Evolutionary conservation across 2,329 filamentous ascomycete genomes (phyloP).

Genomic region (Monilinia aucupariae): DNA sequence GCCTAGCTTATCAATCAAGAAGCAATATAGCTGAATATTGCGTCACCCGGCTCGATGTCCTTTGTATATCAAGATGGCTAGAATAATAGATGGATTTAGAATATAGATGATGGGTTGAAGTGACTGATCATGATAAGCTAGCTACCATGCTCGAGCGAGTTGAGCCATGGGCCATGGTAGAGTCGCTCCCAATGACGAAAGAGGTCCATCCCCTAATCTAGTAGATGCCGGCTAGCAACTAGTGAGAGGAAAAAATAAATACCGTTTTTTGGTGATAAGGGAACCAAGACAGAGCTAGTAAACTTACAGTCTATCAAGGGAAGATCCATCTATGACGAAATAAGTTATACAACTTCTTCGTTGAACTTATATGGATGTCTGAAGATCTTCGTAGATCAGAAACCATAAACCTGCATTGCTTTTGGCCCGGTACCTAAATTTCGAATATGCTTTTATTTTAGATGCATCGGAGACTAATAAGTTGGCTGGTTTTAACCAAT

Average conservation of each 20-base stretch:
- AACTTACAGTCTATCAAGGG: neutral
- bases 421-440: neutral
- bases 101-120: neutral
- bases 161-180: neutral
- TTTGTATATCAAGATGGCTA: neutral
- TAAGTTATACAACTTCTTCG: neutral
- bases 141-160: neutral
- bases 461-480: neutral
- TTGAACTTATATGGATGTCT: no score
- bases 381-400: neutral
- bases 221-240: neutral
- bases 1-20: conserved; percentile 12
- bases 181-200: neutral
- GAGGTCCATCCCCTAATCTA: neutral
- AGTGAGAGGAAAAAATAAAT: neutral
- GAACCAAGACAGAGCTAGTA: neutral
- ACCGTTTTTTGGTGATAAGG: conserved; percentile 4
- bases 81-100: neutral
- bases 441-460: neutral
- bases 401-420: neutral
- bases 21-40: neutral
- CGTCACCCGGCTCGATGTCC: neutral
- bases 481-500: neutral
- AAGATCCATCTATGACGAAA: neutral
- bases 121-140: conserved; percentile 4